These are phyloP conservation scores for Pythium monospermum DNA, from an alignment of 352 stramenopile species.

Conservation along the genomic window DNA sequence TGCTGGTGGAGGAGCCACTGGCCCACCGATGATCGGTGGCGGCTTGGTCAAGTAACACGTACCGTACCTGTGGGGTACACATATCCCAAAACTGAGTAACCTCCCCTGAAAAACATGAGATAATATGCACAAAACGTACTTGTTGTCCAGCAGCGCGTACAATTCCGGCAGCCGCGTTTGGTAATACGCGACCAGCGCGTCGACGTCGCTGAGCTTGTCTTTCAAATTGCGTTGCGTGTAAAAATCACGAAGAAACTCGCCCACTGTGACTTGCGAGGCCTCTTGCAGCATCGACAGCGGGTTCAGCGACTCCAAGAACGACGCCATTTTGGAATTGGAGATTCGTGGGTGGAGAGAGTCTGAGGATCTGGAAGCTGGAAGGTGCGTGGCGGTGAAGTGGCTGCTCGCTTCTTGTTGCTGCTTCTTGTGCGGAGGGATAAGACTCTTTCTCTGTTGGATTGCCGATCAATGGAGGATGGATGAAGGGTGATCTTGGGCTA, in stretches of 20 bases:
- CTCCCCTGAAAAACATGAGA: background rate
- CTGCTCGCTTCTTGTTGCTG: background rate
- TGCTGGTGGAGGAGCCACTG: slow-evolving; percentile 5
- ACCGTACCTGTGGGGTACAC: slow-evolving; percentile 55
- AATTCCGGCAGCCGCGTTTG: slow-evolving; percentile 46
- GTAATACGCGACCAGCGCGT: slow-evolving; percentile 49
- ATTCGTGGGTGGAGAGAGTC: too few species aligned
- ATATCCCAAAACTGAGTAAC: too few species aligned
- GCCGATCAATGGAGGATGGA: too few species aligned
- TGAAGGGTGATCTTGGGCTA: too few species aligned
- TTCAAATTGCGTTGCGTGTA: slow-evolving; percentile 56
- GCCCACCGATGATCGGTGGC: slow-evolving; percentile 31
- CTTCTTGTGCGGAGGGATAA: background rate
- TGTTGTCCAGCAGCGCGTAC: slow-evolving; percentile 66
- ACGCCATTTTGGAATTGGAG: too few species aligned
- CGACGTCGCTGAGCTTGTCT: slow-evolving; percentile 69
- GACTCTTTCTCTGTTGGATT: too few species aligned
- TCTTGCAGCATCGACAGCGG: slow-evolving; percentile 51
- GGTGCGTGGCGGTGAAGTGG: background rate
- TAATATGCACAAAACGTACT: slow-evolving; percentile 26
- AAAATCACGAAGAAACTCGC: slow-evolving; percentile 69
- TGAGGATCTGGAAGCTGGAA: too few species aligned
- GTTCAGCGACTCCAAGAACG: slow-evolving; percentile 56
- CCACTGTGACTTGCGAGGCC: slow-evolving; percentile 38
- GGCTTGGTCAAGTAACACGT: slow-evolving; percentile 49